Percentiles rank a stretch among this genome's conserved stretches.
Conservation (phyloP, 345 rosid species). For the Noccaea bulbosa region DNA sequence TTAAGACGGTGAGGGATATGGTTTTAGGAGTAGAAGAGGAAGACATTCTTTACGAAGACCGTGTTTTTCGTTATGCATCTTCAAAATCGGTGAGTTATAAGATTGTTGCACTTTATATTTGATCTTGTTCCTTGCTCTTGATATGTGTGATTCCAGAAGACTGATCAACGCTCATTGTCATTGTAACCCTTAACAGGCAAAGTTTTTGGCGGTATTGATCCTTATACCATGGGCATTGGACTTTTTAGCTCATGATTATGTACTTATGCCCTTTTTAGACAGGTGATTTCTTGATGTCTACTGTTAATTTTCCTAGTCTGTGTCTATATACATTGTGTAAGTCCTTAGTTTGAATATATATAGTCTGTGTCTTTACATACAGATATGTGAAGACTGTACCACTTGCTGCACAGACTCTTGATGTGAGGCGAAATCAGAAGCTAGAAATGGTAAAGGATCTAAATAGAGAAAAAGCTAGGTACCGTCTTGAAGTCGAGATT, state of each 20-base stretch:
- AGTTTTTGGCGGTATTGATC: constrained; percentile 76
- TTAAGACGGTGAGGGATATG: constrained; percentile 66
- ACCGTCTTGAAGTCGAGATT: constrained; percentile 80
- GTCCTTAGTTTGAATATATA: constrained; percentile 10
- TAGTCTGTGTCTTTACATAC: constrained; percentile 25
- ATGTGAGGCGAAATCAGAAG: constrained; percentile 83
- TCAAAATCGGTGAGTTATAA: constrained; percentile 65
- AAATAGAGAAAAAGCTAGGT: constrained; percentile 74
- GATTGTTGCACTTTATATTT: not conserved
- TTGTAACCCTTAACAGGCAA: constrained; percentile 65
- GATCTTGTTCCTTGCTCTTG: constrained; percentile 7
- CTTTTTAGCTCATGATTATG: constrained; percentile 86
- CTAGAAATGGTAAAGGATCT: constrained; percentile 84
- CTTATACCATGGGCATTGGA: constrained; percentile 86
- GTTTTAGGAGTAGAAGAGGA: constrained; percentile 79
- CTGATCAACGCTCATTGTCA: constrained; percentile 31
- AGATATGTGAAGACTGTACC: constrained; percentile 96
- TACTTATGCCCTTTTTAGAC: constrained; percentile 94
- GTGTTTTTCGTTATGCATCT: constrained; percentile 84
- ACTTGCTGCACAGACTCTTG: constrained; percentile 84
- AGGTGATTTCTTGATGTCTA: constrained; percentile 54
- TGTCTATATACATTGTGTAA: not conserved
- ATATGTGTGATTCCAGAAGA: not conserved
- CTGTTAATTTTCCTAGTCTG: constrained; percentile 1
- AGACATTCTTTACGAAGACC: constrained; percentile 89